These are phyloP conservation scores for Fusarium subtropicale DNA, from an alignment of 2,329 filamentous ascomycete genomes.

Conservation along the genomic window DNA sequence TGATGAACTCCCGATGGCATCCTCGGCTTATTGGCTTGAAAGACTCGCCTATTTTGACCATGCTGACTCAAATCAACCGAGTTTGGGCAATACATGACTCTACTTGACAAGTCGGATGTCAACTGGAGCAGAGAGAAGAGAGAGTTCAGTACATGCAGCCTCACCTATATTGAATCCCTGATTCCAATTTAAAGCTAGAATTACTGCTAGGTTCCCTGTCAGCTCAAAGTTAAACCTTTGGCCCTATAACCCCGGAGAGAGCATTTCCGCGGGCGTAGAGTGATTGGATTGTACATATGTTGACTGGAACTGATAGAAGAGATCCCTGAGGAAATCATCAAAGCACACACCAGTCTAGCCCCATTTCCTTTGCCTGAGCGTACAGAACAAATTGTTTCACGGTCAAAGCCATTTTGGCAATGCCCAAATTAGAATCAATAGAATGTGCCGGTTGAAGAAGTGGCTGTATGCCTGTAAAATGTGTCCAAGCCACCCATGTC, in stretches of 20 bases:
- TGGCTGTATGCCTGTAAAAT: background rate
- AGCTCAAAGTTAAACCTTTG: background rate
- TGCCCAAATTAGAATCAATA: background rate
- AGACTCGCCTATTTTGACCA: background rate
- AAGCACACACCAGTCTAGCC: background rate
- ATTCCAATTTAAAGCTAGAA: background rate
- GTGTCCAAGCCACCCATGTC: background rate
- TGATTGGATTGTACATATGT: background rate
- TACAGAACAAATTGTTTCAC: background rate
- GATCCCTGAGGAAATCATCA: background rate
- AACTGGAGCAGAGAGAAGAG: background rate
- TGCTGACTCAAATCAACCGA: background rate
- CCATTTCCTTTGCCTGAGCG: background rate
- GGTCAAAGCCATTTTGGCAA: background rate
- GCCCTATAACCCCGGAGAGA: background rate
- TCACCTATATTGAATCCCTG: background rate
- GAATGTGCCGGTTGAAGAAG: background rate
- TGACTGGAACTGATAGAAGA: background rate
- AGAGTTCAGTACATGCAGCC: background rate
- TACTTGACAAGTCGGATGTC: background rate
- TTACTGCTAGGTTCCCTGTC: background rate
- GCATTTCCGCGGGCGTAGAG: background rate
- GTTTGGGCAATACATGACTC: background rate
- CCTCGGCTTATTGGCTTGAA: background rate
- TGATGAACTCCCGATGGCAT: background rate